These are phyloP conservation scores for Magnaporthiopsis incrustans DNA, from an alignment of 2,329 filamentous ascomycete species.

Conservation along the genomic window DNA sequence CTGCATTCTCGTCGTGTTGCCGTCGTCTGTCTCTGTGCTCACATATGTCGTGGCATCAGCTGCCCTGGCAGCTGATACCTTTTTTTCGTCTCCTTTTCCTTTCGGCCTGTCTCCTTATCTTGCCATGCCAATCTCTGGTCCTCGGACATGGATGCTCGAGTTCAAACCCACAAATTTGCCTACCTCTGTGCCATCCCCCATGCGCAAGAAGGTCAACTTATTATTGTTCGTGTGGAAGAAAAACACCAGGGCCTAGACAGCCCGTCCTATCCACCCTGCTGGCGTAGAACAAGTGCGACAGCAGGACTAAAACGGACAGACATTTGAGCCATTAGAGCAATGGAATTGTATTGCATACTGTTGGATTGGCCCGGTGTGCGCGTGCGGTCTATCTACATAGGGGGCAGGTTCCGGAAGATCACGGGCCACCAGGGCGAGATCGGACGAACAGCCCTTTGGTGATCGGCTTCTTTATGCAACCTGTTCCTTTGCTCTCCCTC, in stretches of 20 bases:
- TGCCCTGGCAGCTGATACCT: neutral
- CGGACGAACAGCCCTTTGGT: no score
- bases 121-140: neutral
- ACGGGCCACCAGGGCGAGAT: no score
- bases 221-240: constrained; percentile 52
- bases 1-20: neutral
- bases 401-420: no score
- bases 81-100: constrained; percentile 11
- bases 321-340: constrained; percentile 24
- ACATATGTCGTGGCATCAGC: neutral
- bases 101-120: constrained; percentile 6
- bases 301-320: constrained; percentile 59
- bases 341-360: no score
- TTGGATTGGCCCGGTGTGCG: no score
- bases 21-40: neutral
- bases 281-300: constrained; percentile 47
- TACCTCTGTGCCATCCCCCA: constrained; percentile 50
- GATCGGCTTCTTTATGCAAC: no score
- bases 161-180: constrained; percentile 49
- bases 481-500: no score
- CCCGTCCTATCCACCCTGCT: constrained; percentile 60
- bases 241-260: constrained; percentile 57
- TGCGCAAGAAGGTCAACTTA: constrained; percentile 54
- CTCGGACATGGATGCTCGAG: constrained; percentile 3
- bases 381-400: no score